Evolutionary conservation across 257 asterid genomes (phyloP).

Genomic region (Nemophila menziesii): DNA sequence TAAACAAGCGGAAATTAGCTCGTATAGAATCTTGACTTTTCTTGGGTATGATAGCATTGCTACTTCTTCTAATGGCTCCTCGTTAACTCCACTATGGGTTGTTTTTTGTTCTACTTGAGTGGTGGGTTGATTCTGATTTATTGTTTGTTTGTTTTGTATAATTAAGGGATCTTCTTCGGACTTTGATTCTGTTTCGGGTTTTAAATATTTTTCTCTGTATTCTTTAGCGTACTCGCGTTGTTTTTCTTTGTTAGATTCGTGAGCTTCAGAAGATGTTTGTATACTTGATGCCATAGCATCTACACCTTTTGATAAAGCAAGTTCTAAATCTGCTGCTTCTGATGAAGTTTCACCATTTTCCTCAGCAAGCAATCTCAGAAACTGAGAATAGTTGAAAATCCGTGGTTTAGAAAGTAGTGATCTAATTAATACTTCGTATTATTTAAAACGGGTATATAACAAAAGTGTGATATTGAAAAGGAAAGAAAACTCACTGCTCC

Average conservation of each 20-base stretch:
- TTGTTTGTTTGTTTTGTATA: conserved; percentile 25
- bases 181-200: conserved; percentile 23
- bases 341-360: conserved; percentile 36
- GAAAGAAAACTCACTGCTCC: conserved; percentile 56
- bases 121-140: conserved; percentile 22
- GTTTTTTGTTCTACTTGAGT: conserved; percentile 25
- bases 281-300: conserved; percentile 62
- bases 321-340: conserved; percentile 44
- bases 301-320: conserved; percentile 48
- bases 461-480: neutral
- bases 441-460: neutral
- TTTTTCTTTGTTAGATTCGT: conserved; percentile 46
- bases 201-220: conserved; percentile 53
- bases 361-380: conserved; percentile 64
- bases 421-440: neutral
- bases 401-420: too few species aligned
- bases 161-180: conserved; percentile 18
- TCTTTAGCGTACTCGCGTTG: conserved; percentile 56
- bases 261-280: conserved; percentile 35
- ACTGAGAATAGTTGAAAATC: conserved; percentile 40
- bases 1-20: conserved; percentile 81
- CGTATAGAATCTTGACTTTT: conserved; percentile 61
- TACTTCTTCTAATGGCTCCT: conserved; percentile 52
- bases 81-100: conserved; percentile 30
- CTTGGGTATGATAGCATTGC: conserved; percentile 43